phyloP scores from a whole-genome alignment of 2,329 filamentous ascomycete species.

The Penicillium sp. region DNA sequence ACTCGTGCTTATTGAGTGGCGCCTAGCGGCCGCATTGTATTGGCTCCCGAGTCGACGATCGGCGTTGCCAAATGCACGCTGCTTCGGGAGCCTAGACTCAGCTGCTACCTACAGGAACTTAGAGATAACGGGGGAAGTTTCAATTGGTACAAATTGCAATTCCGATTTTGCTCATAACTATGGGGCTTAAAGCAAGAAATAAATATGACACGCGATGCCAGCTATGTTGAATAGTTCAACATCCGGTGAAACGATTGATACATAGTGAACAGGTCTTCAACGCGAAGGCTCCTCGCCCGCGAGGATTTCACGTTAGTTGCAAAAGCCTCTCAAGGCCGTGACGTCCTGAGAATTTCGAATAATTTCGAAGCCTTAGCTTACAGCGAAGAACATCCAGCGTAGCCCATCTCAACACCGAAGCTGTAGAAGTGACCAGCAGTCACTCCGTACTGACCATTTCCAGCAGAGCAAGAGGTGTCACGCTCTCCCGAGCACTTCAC shows the following conservation, averaged over 20 bases:
- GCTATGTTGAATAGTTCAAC: not conserved
- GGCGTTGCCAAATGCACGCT: conserved; percentile 11
- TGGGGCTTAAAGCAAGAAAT: not conserved
- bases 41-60: conserved; percentile 11
- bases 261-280: not conserved
- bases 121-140: not conserved
- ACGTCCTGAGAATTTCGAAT: not conserved
- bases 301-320: not conserved
- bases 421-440: conserved; percentile 26
- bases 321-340: not conserved
- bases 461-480: conserved; percentile 28
- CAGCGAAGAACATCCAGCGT: conserved; percentile 18
- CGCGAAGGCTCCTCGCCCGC: not conserved
- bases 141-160: not conserved
- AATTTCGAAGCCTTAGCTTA: not conserved
- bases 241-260: not conserved
- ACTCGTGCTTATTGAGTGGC: conserved; percentile 9
- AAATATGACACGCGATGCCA: not conserved
- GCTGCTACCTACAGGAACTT: not conserved
- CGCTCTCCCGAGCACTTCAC: conserved; percentile 26
- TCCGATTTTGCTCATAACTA: not conserved
- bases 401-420: conserved; percentile 24
- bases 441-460: conserved; percentile 25
- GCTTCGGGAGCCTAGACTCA: not conserved
- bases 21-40: conserved; percentile 12